Conservation (phyloP, 2,329 filamentous ascomycete genomes). For the Fusarium compactum region DNA sequence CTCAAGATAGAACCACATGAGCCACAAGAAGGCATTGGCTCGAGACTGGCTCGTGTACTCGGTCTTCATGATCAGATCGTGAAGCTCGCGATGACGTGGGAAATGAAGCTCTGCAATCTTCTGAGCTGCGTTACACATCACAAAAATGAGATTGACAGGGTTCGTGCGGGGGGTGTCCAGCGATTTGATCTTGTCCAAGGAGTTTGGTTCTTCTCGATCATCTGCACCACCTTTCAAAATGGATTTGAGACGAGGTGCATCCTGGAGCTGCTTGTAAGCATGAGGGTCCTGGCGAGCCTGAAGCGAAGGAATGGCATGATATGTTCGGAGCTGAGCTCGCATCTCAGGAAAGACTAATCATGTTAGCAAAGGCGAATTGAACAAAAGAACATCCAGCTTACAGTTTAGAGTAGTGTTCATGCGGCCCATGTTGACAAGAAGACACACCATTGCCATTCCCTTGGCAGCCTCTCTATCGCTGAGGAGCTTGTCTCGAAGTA, state of each 20-base stretch:
- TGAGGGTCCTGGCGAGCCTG: constrained; percentile 95
- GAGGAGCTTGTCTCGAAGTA: constrained; percentile 94
- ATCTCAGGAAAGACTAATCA: constrained; percentile 96
- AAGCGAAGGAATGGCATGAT: constrained; percentile 96
- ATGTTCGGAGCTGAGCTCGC: constrained; percentile 96
- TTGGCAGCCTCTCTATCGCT: constrained; percentile 92
- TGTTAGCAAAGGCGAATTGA: constrained; percentile 22
- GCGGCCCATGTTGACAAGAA: constrained; percentile 94
- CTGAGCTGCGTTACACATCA: constrained; percentile 88
- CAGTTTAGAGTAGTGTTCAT: constrained; percentile 99
- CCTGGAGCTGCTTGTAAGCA: constrained; percentile 97
- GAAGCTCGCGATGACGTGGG: constrained; percentile 86
- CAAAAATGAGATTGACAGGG: constrained; percentile 96
- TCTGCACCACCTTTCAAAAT: constrained; percentile 97
- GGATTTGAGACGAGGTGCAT: constrained; percentile 94
- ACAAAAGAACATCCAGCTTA: constrained; percentile 59
- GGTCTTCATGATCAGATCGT: constrained; percentile 94
- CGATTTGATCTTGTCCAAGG: constrained; percentile 83
- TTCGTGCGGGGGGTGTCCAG: constrained; percentile 80
- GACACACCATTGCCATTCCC: constrained; percentile 99
- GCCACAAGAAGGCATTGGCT: constrained; percentile 91
- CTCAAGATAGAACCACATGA: constrained; percentile 99
- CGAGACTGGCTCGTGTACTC: constrained; percentile 85
- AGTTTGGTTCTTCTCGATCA: constrained; percentile 84
- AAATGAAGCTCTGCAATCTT: constrained; percentile 96